Evolutionary conservation across 148 eudicot species (phyloP).

Genomic region (Silene latifolia): DNA sequence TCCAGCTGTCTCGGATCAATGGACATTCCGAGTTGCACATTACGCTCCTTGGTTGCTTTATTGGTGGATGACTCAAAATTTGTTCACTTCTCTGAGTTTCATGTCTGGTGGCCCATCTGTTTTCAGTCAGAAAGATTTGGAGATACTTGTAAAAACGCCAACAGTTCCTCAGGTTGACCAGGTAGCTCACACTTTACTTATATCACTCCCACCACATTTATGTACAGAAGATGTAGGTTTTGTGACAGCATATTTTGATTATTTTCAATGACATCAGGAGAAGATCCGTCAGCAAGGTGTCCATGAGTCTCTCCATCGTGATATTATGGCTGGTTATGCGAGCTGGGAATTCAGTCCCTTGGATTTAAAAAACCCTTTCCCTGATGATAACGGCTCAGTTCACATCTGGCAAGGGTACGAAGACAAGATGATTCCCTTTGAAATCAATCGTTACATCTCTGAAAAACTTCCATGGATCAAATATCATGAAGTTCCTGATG

Average conservation of each 20-base stretch:
- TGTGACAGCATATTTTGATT: background rate
- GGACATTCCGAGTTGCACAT: constrained; percentile 64
- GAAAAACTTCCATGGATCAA: constrained; percentile 40
- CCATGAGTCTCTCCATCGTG: constrained; percentile 58
- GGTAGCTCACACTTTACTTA: constrained; percentile 31
- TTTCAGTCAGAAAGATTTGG: constrained; percentile 42
- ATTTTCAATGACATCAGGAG: constrained; percentile 38
- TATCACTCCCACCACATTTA: background rate
- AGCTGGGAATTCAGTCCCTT: constrained; percentile 68
- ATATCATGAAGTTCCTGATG: constrained; percentile 41
- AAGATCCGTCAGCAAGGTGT: constrained; percentile 63
- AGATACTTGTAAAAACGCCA: constrained; percentile 43
- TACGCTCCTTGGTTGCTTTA: constrained; percentile 60
- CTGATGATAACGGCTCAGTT: constrained; percentile 52
- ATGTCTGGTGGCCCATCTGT: constrained; percentile 22
- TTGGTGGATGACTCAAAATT: constrained; percentile 76
- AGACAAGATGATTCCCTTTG: constrained; percentile 55
- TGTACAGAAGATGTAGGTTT: background rate
- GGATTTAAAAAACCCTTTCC: constrained; percentile 60
- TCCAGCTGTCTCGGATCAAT: constrained; percentile 34
- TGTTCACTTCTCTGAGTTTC: constrained; percentile 52
- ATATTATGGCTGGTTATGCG: constrained; percentile 53
- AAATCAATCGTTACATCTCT: constrained; percentile 32
- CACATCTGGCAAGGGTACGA: constrained; percentile 86
- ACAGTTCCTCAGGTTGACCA: constrained; percentile 31